A percentile compares a stretch with the other conserved stretches of the same genome.
Conservation (phyloP, 2,329 filamentous ascomycete genomes). For the Ophiognomonia clavigignenti-juglandacearum region DNA sequence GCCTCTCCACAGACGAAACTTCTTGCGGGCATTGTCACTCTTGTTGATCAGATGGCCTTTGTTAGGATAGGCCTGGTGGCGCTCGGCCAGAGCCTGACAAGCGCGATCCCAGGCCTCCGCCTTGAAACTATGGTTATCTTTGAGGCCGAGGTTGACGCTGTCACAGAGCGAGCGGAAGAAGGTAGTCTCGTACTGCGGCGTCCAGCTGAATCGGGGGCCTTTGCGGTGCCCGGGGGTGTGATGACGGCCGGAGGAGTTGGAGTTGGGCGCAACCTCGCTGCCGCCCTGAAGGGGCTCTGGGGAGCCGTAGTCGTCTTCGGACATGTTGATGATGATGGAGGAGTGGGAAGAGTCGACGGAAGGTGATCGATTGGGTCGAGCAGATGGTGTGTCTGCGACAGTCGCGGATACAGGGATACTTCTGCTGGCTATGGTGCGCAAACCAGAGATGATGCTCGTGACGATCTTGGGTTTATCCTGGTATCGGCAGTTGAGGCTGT, state of each 20-base stretch:
- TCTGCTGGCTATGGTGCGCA: constrained; percentile 14
- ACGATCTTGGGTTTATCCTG: constrained; percentile 27
- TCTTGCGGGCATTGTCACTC: constrained; percentile 58
- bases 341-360: constrained; percentile 4
- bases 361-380: not conserved
- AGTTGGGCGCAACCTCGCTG: constrained; percentile 12
- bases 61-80: constrained; percentile 52
- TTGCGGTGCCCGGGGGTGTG: constrained; percentile 25
- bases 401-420: not conserved
- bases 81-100: constrained; percentile 47
- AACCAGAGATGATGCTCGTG: constrained; percentile 36
- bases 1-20: constrained; percentile 57
- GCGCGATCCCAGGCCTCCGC: constrained; percentile 57
- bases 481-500: too few relatives aligned
- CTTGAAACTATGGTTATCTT: constrained; percentile 52
- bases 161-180: constrained; percentile 58
- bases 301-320: constrained; percentile 26
- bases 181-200: constrained; percentile 51
- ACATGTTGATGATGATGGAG: constrained; percentile 21
- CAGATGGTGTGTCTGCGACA: not conserved
- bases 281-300: constrained; percentile 15
- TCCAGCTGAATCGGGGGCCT: constrained; percentile 56
- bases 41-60: constrained; percentile 61
- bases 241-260: constrained; percentile 13
- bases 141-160: constrained; percentile 51